Base-by-base conservation (phyloP, 768 basidiomycete genomes). In the Hericium coralloides region DNA sequence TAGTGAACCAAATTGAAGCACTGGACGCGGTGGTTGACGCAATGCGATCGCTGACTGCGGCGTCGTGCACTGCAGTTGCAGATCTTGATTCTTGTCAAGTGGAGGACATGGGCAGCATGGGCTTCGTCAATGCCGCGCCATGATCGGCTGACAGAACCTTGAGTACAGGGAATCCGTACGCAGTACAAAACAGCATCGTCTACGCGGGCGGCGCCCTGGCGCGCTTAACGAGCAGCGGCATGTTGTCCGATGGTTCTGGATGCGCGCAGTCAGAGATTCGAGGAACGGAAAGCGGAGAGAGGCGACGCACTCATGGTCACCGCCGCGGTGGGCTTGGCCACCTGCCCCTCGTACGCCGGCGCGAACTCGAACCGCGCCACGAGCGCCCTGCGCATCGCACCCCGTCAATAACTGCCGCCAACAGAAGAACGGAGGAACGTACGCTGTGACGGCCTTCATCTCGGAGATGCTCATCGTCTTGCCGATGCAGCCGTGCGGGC, bases 401-500 rank as follows among this genome's bases (percentile, higher is more conserved):
- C 26, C 26, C 31, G 7, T 8, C n/a, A n/a, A n/a, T n/a, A n/a
- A n/a, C n/a, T n/a, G n/a, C n/a, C n/a, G n/a, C n/a, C 7, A 31
- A 7, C 12, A 52, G 12, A 8, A 23, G 8, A 38, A 49, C 12
- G 2, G 43, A 20, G n/a, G n/a, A n/a, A 60, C 63, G 55, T 18
- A 61, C 63, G 60, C 53, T 12, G 64, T 53, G 17, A 76, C 71
- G 41, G 73, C 73, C 63, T 77, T 77, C 76, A 78, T 77, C 61
- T 79, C 76, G 52, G 72, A 68, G 43, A 79, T 69, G 0, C 75
- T 68, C 77, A 78, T 79, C 0, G 76, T 77, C 64, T 73, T 75
- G 15, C 76, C 76, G 47, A 79, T 77, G 57, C 76, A 79, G 1
- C 63, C 73, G 55, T 78, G 76, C 5, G 76, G 76, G 2, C 76